Percentiles rank a stretch among this genome's conserved stretches.
Evolutionary conservation across 805 yeast species (phyloP).

Genomic region (Yarrowia sp.): DNA sequence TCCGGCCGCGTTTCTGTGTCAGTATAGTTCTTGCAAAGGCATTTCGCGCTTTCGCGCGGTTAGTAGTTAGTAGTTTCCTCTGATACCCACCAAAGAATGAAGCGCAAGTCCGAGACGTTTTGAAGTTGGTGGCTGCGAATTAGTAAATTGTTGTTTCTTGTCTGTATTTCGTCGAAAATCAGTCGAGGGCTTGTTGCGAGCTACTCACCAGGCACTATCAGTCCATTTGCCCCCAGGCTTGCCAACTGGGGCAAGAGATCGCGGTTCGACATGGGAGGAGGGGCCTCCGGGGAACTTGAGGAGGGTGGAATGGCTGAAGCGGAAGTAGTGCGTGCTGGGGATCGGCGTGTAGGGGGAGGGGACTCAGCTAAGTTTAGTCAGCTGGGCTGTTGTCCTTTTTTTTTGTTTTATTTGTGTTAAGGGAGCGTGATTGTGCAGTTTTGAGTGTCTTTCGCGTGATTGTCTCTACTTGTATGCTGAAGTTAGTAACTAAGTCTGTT

Average conservation of each 20-base stretch:
- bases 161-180: too few species aligned
- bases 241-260: slow-evolving; percentile 35
- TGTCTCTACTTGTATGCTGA: slow-evolving; percentile 1
- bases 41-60: not conserved
- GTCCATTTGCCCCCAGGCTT: slow-evolving; percentile 30
- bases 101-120: slow-evolving; percentile 14
- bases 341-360: not conserved
- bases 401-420: not conserved
- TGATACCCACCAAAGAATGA: slow-evolving; percentile 31
- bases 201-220: slow-evolving; percentile 36
- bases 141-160: slow-evolving; percentile 1
- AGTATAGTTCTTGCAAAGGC: not conserved
- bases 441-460: slow-evolving; percentile 14
- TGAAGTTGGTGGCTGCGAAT: slow-evolving; percentile 18
- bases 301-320: slow-evolving; percentile 8
- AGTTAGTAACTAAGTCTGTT: slow-evolving; percentile 10
- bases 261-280: slow-evolving; percentile 26
- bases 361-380: slow-evolving; percentile 14
- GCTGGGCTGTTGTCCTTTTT: not conserved
- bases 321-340: slow-evolving; percentile 21
- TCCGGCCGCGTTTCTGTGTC: slow-evolving; percentile 31
- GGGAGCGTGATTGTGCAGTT: not conserved
- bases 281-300: slow-evolving; percentile 5
- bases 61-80: not conserved
- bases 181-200: not conserved